Percentiles rank a stretch among this genome's conserved stretches.
These are phyloP conservation scores for Paramecium primaurelia DNA, from an alignment of 73 alveolate genomes.

Conservation along the genomic window DNA sequence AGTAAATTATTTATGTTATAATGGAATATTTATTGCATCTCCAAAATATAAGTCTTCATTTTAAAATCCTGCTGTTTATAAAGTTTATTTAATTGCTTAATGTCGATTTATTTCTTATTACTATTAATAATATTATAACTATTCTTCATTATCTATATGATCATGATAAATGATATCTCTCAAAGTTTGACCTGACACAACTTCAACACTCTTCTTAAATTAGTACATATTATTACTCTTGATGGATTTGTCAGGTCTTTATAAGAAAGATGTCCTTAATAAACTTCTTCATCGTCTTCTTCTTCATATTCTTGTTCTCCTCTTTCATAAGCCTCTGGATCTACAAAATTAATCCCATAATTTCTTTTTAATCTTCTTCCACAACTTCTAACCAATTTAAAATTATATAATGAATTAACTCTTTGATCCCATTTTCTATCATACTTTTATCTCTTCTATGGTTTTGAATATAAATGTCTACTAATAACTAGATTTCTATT, in stretches of 20 bases:
- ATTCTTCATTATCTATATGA: not conserved
- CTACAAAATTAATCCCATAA: not conserved
- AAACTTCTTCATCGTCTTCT: not conserved
- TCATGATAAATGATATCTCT: not conserved
- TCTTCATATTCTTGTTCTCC: not conserved
- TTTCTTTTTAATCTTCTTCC: not conserved
- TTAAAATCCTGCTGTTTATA: conserved; percentile 46
- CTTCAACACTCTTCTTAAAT: conserved; percentile 9
- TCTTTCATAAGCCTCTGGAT: not conserved
- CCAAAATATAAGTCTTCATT: not conserved
- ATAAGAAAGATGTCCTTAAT: not conserved
- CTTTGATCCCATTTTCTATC: conserved; percentile 20
- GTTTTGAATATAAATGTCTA: not conserved
- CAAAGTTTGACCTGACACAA: conserved; percentile 16
- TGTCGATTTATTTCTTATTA: conserved; percentile 9
- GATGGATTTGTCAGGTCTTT: conserved; percentile 44
- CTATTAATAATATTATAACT: not conserved
- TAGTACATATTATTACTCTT: not conserved
- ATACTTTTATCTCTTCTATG: not conserved
- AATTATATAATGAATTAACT: not conserved
- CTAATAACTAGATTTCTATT: not conserved
- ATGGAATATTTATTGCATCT: not conserved
- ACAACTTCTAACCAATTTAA: not conserved
- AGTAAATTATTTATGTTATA: conserved; percentile 17
- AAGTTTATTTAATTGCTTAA: not conserved